Evolutionary conservation across 2,329 filamentous ascomycete genomes (phyloP), one percentile per base, ranked within the genome.

Genomic region (Pestalotiopsis sp.): DNA sequence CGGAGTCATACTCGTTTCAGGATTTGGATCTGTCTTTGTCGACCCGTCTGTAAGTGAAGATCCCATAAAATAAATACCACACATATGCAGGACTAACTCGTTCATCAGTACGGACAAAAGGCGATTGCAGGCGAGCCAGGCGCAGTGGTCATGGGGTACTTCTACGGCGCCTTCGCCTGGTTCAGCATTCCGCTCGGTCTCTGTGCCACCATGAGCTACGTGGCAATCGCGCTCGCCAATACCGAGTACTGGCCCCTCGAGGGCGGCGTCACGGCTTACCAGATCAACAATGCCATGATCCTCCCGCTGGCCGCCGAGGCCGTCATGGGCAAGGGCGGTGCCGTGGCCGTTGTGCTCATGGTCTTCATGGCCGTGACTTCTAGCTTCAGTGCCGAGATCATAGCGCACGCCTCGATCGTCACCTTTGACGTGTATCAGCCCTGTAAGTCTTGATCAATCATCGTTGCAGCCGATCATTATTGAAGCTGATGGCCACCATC

Each of bases 291-390:
- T 25, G 91, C 90, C 9, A 82, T 92, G 3, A 90, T 92, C 1
- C 82, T 92, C 1, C 90, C 90, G 1, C 88, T 90, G 66, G 90
- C 90, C 12, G 89, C 90, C 1, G 88, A 91, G 49, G 89, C 90
- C 9, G 77, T 92, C 58, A 83, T 92, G 36, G 90, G 90, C 4
- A 87, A 86, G 70, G 90, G 90, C 38, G 91, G 90, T 69, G 91
- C 90, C 0, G 89, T 86, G 9, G 89, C 87, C 2, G 89, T 89
- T 0, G 82, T 92, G 2, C 79, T 92, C 14, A 84, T 92, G 68
- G 86, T 92, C 62, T 92, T 92, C 81, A 92, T 92, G 90, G 90
- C 90, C 20, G 90, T 92, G 58, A 92, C 90, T 2, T 90, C 86
- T 14, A 90, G 90, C 9, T 89, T 88, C 76, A 91, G 88, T 7